Conservation (phyloP, 1,284 basidiomycete genomes). For the Puccinia hordei region DNA sequence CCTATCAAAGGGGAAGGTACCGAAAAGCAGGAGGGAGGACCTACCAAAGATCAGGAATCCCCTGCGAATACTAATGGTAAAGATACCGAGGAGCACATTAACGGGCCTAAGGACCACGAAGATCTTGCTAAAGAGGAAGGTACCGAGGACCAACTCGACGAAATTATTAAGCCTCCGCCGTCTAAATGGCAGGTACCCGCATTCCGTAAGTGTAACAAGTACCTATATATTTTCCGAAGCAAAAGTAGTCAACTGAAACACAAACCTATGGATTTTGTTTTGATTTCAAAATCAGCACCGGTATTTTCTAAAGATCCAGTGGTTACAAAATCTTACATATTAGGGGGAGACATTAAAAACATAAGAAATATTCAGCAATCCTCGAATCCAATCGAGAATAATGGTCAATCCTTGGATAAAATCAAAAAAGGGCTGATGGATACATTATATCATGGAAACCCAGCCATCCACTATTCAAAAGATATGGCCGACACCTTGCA, state of each 20-base stretch:
- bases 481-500: neutral
- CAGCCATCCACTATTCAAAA: neutral
- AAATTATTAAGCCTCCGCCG: neutral
- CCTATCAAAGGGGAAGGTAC: too few species aligned
- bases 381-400: neutral
- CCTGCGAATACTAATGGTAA: too few species aligned
- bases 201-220: neutral
- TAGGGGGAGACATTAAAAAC: neutral
- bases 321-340: neutral
- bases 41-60: too few species aligned
- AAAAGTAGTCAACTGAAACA: neutral
- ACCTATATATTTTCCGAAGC: neutral
- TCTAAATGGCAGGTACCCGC: neutral
- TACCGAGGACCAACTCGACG: neutral
- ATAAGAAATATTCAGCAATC: neutral
- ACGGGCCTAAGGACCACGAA: neutral
- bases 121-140: too few species aligned
- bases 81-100: neutral
- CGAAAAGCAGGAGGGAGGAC: too few species aligned
- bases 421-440: neutral
- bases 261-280: neutral
- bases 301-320: constrained; percentile 1
- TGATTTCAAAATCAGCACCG: constrained; percentile 17
- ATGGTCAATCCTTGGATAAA: neutral
- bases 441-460: neutral